Evolutionary conservation across 805 yeast species (phyloP).

Genomic region (Suhomyces tanzawaensis): DNA sequence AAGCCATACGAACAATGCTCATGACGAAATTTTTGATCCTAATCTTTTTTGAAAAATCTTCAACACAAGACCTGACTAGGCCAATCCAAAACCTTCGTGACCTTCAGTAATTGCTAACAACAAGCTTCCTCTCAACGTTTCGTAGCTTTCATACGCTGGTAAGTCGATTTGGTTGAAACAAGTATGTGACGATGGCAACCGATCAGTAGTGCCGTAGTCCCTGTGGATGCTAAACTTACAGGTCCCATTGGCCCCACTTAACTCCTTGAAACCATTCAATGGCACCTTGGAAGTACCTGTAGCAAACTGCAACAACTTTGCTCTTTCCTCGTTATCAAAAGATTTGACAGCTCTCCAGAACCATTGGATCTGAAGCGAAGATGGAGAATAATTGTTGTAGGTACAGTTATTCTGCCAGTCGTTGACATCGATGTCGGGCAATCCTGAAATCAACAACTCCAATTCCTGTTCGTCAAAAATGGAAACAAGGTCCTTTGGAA

Average conservation of each 20-base stretch:
- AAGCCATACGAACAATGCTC: no score
- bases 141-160: constrained; percentile 91
- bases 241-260: constrained; percentile 83
- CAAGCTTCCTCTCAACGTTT: constrained; percentile 75
- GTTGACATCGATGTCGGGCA: constrained; percentile 93
- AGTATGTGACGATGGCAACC: constrained; percentile 94
- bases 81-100: constrained; percentile 92
- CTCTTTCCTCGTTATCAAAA: constrained; percentile 90
- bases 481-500: constrained; percentile 76
- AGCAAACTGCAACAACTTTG: constrained; percentile 89
- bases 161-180: constrained; percentile 94
- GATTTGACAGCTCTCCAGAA: constrained; percentile 98
- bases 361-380: constrained; percentile 88
- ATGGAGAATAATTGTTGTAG: constrained; percentile 76
- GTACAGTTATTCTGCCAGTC: constrained; percentile 91
- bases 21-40: no score
- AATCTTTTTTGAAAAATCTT: no score
- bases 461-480: constrained; percentile 95
- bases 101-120: constrained; percentile 90
- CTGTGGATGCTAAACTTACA: constrained; percentile 86
- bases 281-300: constrained; percentile 98
- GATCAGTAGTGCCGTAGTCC: constrained; percentile 79
- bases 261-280: constrained; percentile 84
- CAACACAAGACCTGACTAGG: no score
- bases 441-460: constrained; percentile 87